phyloP scores from a whole-genome alignment of 345 rosid species.

The Linum usitatissimum region DNA sequence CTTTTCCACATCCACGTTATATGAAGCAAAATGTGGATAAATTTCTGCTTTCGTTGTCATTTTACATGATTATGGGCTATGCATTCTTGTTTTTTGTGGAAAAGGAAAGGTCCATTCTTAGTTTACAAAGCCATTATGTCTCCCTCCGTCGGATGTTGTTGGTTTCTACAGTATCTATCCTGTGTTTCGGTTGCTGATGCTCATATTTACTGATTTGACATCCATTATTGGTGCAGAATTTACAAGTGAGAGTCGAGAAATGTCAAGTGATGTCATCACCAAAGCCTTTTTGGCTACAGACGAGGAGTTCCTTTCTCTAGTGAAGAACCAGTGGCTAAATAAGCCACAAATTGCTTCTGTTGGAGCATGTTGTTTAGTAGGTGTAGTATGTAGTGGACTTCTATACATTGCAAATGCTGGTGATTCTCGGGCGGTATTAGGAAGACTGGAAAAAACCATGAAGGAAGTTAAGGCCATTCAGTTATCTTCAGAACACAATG shows the following conservation, averaged over 20 bases:
- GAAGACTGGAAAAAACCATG: constrained; percentile 34
- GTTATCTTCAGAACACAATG: constrained; percentile 82
- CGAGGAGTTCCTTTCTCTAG: constrained; percentile 75
- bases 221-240: constrained; percentile 60
- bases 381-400: constrained; percentile 63
- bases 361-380: constrained; percentile 91
- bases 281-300: constrained; percentile 82
- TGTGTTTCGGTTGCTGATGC: constrained; percentile 24
- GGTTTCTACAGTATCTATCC: background rate
- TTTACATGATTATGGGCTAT: background rate
- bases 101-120: background rate
- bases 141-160: background rate
- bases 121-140: background rate
- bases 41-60: too few species aligned
- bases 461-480: constrained; percentile 80
- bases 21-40: background rate
- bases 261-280: constrained; percentile 77
- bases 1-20: background rate
- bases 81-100: too few species aligned
- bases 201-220: constrained; percentile 31
- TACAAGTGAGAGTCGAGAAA: constrained; percentile 62
- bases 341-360: constrained; percentile 90
- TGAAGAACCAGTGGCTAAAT: constrained; percentile 49
- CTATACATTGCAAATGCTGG: constrained; percentile 89
- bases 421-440: constrained; percentile 87